A percentile compares a stretch with the other conserved stretches of the same genome.
These are phyloP conservation scores for Micractinium sp. DNA, from an alignment of 139 green algal species.

Conservation along the genomic window DNA sequence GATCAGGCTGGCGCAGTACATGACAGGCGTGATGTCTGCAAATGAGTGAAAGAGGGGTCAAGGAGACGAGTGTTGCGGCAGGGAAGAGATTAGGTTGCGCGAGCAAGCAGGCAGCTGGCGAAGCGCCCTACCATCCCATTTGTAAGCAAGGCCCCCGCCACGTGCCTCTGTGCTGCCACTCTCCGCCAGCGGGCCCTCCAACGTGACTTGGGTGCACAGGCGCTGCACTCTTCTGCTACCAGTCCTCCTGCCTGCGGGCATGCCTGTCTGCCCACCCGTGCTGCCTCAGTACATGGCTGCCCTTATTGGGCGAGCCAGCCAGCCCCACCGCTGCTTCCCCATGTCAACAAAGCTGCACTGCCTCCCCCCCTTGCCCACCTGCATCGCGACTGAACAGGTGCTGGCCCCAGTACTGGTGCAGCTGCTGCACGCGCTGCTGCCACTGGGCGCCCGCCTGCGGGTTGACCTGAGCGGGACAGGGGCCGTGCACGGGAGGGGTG, in stretches of 20 bases:
- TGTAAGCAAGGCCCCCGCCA: no score
- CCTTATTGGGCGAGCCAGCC: no score
- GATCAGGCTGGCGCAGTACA: slow-evolving; percentile 36
- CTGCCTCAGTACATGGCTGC: no score
- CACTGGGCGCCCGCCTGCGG: slow-evolving; percentile 1
- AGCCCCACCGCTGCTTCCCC: not conserved
- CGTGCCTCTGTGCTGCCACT: no score
- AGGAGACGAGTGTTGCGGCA: no score
- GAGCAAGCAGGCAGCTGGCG: not conserved
- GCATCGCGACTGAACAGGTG: slow-evolving; percentile 18
- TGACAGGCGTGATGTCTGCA: slow-evolving; percentile 55
- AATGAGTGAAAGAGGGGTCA: not conserved
- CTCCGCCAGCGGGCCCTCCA: no score
- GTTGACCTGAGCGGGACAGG: slow-evolving; percentile 21
- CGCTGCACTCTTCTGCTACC: no score
- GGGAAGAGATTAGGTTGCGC: not conserved
- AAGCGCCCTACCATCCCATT: not conserved
- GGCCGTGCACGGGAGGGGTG: not conserved
- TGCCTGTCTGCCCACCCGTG: no score
- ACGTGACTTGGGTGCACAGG: no score
- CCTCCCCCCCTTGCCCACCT: not conserved
- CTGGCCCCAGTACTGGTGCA: slow-evolving; percentile 45
- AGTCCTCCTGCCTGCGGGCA: no score
- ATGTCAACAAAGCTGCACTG: not conserved
- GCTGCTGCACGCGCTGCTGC: slow-evolving; percentile 1